A percentile compares a stretch with the other conserved stretches of the same genome.
phyloP scores from a whole-genome alignment of 495 filamentous ascomycete genomes.

The Talaromyces wortmannii region DNA sequence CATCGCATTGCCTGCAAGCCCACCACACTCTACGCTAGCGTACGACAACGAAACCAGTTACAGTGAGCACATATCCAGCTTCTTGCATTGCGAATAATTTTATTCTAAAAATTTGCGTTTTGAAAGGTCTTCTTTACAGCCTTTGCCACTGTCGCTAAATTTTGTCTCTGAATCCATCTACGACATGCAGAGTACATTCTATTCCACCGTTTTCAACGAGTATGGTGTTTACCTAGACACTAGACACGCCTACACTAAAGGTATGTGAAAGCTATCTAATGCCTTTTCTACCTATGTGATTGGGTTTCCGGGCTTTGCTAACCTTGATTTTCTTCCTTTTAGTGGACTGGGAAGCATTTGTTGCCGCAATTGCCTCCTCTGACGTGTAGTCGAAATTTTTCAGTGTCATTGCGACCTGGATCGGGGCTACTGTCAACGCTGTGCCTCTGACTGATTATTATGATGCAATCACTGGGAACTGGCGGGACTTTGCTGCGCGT shows the following conservation, averaged over 20 bases:
- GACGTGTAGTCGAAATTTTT: slow-evolving; percentile 39
- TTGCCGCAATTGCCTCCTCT: slow-evolving; percentile 35
- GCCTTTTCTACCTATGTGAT: no score
- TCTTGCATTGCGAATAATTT: not conserved
- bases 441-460: slow-evolving; percentile 50
- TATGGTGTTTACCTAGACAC: slow-evolving; percentile 47
- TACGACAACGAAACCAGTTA: slow-evolving; percentile 46
- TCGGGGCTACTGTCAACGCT: slow-evolving; percentile 45
- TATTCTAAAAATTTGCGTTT: not conserved
- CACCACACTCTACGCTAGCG: slow-evolving; percentile 71
- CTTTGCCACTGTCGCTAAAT: slow-evolving; percentile 38
- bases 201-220: slow-evolving; percentile 33
- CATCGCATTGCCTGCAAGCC: slow-evolving; percentile 59
- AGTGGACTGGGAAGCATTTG: slow-evolving; percentile 46
- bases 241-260: slow-evolving; percentile 38
- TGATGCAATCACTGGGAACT: slow-evolving; percentile 32
- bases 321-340: not conserved
- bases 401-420: slow-evolving; percentile 38
- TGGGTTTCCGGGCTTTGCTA: no score
- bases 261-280: slow-evolving; percentile 10
- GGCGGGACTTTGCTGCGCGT: slow-evolving; percentile 33
- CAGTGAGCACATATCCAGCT: not conserved
- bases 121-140: slow-evolving; percentile 43
- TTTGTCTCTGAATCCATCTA: slow-evolving; percentile 42
- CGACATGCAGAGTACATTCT: slow-evolving; percentile 48